Evolutionary conservation across 106 monocot genomes (phyloP).

Genomic region (Chionographis japonica): DNA sequence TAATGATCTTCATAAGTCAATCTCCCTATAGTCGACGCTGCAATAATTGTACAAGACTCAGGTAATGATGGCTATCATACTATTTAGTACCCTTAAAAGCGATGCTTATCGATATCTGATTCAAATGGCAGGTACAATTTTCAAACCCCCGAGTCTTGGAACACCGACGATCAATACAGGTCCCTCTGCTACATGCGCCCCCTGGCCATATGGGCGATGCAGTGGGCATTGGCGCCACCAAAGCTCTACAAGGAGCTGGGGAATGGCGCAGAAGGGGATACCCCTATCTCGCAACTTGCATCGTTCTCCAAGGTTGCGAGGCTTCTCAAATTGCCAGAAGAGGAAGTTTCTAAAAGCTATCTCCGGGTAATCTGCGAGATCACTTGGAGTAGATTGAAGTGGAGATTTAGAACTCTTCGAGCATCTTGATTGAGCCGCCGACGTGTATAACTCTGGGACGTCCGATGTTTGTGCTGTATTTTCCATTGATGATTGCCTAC

Average conservation of each 20-base stretch:
- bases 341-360: constrained; percentile 41
- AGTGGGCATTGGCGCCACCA: constrained; percentile 82
- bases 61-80: no score
- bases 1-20: no score
- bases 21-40: no score
- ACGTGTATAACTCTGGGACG: no score
- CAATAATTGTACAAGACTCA: no score
- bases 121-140: constrained; percentile 67
- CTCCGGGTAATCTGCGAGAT: constrained; percentile 59
- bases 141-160: constrained; percentile 96
- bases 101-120: neutral
- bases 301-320: constrained; percentile 57
- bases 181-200: constrained; percentile 96
- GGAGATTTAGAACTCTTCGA: neutral
- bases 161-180: constrained; percentile 59
- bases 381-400: constrained; percentile 29
- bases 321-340: constrained; percentile 60
- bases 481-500: no score
- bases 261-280: constrained; percentile 10
- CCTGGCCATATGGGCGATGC: constrained; percentile 96
- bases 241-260: constrained; percentile 43
- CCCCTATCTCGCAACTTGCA: constrained; percentile 11
- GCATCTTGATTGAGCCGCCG: no score
- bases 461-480: no score
- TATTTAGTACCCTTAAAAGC: no score